phyloP scores from a whole-genome alignment of 2,329 filamentous ascomycete species.

The Pseudocercospora fuligena region DNA sequence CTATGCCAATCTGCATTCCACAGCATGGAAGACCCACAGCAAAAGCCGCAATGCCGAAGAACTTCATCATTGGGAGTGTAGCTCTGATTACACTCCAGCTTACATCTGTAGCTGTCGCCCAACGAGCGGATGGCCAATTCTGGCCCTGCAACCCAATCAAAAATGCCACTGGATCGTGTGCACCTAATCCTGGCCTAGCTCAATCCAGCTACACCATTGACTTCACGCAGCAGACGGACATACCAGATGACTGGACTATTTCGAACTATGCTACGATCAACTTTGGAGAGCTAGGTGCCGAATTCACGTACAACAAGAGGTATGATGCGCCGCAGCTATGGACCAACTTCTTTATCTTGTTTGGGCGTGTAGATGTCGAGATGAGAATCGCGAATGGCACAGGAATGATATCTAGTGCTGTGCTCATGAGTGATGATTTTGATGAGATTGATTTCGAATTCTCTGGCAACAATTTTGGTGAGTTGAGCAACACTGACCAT shows the following conservation, averaged over 20 bases:
- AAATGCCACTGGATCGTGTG: constrained; percentile 27
- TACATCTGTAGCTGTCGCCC: constrained; percentile 1
- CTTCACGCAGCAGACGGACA: constrained; percentile 27
- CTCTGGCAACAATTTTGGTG: constrained; percentile 64
- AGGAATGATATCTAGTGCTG: constrained; percentile 80
- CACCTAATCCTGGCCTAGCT: constrained; percentile 25
- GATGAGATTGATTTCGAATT: constrained; percentile 91
- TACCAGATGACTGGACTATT: constrained; percentile 32
- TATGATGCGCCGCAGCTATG: constrained; percentile 55
- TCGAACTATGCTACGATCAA: constrained; percentile 45
- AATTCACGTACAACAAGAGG: constrained; percentile 55
- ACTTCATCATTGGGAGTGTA: neutral
- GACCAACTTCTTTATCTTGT: constrained; percentile 79
- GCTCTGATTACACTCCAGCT: neutral
- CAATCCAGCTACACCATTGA: constrained; percentile 28
- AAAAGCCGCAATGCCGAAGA: neutral
- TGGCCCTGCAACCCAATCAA: constrained; percentile 29
- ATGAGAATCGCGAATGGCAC: constrained; percentile 75
- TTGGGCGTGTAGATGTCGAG: constrained; percentile 75
- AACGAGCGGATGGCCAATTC: constrained; percentile 25
- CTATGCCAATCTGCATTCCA: neutral
- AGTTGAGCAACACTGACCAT: neutral
- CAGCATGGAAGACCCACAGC: neutral
- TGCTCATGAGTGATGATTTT: constrained; percentile 79
- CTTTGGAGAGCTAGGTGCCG: constrained; percentile 50